Evolutionary conservation across 2,329 filamentous ascomycete species (phyloP).

Genomic region (Fusarium miscanthi): DNA sequence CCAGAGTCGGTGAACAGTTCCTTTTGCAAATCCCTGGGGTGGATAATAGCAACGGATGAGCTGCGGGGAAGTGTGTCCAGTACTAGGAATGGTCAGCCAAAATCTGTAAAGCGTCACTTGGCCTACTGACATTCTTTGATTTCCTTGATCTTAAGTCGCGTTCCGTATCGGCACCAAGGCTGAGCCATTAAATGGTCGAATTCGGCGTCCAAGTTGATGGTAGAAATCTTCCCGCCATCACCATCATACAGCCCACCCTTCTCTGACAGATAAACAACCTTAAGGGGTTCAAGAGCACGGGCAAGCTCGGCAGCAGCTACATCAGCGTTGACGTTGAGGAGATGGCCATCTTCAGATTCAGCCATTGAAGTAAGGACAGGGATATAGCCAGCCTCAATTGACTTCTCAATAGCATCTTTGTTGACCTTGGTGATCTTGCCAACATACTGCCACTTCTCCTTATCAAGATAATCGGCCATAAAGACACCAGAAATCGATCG

Average conservation of each 20-base stretch:
- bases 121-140: conserved; percentile 74
- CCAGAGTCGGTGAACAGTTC: conserved; percentile 97
- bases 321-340: conserved; percentile 98
- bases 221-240: conserved; percentile 93
- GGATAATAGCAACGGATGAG: conserved; percentile 96
- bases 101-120: neutral
- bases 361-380: conserved; percentile 97
- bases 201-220: conserved; percentile 97
- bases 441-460: conserved; percentile 94
- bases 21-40: conserved; percentile 94
- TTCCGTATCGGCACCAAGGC: conserved; percentile 95
- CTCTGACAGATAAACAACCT: conserved; percentile 98
- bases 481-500: conserved; percentile 93
- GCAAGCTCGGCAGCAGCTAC: conserved; percentile 95
- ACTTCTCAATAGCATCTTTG: conserved; percentile 88
- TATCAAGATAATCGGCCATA: conserved; percentile 92
- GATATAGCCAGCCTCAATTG: conserved; percentile 89
- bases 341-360: conserved; percentile 88
- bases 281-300: conserved; percentile 87
- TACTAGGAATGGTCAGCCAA: conserved; percentile 55
- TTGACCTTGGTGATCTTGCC: conserved; percentile 96
- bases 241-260: conserved; percentile 97
- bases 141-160: conserved; percentile 95
- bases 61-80: conserved; percentile 88
- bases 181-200: conserved; percentile 93